Percentiles rank a stretch among this genome's conserved stretches.
These are phyloP conservation scores for Chalara sp. DNA, from an alignment of 2,329 filamentous ascomycete species.

Conservation along the genomic window DNA sequence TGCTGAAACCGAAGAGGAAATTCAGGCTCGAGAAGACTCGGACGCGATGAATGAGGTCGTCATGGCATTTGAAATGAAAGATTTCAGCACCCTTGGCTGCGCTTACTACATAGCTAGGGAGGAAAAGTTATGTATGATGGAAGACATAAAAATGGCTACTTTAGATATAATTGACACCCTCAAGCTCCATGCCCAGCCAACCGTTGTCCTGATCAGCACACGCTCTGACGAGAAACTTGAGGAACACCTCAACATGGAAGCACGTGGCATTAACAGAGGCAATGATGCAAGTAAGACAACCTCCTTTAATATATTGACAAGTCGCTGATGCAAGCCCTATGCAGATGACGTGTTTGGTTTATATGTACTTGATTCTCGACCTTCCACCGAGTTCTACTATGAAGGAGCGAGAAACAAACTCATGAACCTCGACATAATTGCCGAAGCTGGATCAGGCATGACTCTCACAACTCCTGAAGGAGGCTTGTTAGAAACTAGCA, in stretches of 20 bases:
- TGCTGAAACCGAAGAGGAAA: constrained; percentile 25
- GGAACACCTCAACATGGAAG: constrained; percentile 23
- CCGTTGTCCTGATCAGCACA: constrained; percentile 41
- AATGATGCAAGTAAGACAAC: constrained; percentile 17
- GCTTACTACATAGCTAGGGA: constrained; percentile 71
- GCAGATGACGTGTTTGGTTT: constrained; percentile 32
- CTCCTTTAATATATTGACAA: neutral
- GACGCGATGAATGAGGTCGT: constrained; percentile 61
- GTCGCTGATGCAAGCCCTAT: neutral
- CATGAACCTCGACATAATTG: constrained; percentile 41
- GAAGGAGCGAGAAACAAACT: constrained; percentile 62
- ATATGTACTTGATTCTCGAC: constrained; percentile 57
- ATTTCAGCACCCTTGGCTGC: constrained; percentile 70
- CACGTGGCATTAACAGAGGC: constrained; percentile 19
- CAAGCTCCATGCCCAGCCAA: constrained; percentile 47
- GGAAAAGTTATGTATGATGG: constrained; percentile 66
- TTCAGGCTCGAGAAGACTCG: constrained; percentile 31
- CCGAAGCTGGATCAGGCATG: constrained; percentile 39
- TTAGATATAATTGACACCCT: constrained; percentile 61
- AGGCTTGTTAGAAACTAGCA: constrained; percentile 22
- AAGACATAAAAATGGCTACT: constrained; percentile 67
- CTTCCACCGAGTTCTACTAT: constrained; percentile 66
- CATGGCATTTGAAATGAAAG: constrained; percentile 71
- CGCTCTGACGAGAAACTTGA: constrained; percentile 27
- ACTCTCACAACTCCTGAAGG: constrained; percentile 57